Conservation (phyloP, 225 moss, liverwort and hornwort genomes). For the Pseudisothecium myosuroides region DNA sequence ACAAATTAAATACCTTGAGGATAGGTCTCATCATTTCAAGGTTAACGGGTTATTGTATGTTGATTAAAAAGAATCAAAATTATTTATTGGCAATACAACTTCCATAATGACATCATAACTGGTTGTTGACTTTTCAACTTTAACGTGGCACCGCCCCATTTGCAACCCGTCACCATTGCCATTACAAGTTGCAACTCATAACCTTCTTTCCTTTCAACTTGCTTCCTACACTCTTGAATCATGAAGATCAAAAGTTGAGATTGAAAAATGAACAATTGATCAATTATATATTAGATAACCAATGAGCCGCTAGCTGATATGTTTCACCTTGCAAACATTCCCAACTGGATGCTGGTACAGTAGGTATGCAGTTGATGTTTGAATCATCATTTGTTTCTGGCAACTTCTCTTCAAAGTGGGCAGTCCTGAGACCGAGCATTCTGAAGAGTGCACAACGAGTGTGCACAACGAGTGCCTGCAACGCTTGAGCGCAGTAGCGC, state of each 20-base stretch:
- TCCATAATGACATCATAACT: background rate
- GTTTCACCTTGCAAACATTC: background rate
- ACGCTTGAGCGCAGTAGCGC: no score
- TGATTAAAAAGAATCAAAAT: no score
- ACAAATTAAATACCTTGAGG: background rate
- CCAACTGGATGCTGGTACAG: background rate
- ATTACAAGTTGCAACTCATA: no score
- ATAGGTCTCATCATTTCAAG: background rate
- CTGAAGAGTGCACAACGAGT: no score
- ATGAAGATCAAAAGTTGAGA: no score
- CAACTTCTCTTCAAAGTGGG: background rate
- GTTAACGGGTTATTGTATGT: background rate
- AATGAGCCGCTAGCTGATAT: no score
- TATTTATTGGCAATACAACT: background rate
- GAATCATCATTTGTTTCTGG: background rate
- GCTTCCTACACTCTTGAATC: background rate
- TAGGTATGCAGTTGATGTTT: background rate
- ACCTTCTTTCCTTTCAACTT: no score
- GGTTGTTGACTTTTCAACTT: no score
- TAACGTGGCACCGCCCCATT: no score
- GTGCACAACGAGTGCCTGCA: background rate
- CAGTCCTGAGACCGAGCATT: background rate
- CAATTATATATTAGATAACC: no score
- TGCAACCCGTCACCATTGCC: no score
- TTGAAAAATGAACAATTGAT: no score